Conservation (phyloP, 2,329 filamentous ascomycete species). For the Aspergillus fumigatus region DNA sequence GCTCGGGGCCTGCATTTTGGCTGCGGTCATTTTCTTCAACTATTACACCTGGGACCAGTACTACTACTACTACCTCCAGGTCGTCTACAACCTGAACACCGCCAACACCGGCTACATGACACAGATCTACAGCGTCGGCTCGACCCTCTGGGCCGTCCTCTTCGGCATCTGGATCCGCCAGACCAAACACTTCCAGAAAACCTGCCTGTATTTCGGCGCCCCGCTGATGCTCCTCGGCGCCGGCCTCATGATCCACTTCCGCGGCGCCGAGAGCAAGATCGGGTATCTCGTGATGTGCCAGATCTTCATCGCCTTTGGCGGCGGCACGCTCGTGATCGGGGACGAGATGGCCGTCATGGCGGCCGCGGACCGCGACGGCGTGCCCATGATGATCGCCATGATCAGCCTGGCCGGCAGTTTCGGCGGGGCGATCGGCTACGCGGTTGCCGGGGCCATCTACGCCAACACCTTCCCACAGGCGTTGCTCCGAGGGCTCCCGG, state of each 20-base stretch:
- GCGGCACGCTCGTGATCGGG: slow-evolving; percentile 51
- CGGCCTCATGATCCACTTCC: slow-evolving; percentile 55
- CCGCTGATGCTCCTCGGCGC: slow-evolving; percentile 50
- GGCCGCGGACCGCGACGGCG: slow-evolving; percentile 50
- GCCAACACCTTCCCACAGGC: slow-evolving; percentile 50
- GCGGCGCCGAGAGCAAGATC: slow-evolving; percentile 45
- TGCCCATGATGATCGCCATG: slow-evolving; percentile 44
- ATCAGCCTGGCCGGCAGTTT: slow-evolving; percentile 32
- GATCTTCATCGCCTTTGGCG: slow-evolving; percentile 52
- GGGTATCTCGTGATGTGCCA: slow-evolving; percentile 53
- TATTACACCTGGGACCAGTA: slow-evolving; percentile 54
- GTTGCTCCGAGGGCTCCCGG: slow-evolving; percentile 45
- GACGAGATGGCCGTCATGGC: slow-evolving; percentile 57
- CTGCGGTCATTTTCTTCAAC: slow-evolving; percentile 46
- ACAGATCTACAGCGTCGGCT: slow-evolving; percentile 52
- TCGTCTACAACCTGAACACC: slow-evolving; percentile 46
- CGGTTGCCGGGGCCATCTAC: slow-evolving; percentile 48
- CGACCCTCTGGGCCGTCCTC: slow-evolving; percentile 47
- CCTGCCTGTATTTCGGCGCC: slow-evolving; percentile 48
- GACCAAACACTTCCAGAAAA: slow-evolving; percentile 50
- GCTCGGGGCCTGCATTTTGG: slow-evolving; percentile 48
- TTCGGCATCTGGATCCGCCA: slow-evolving; percentile 49
- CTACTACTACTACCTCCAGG: slow-evolving; percentile 52
- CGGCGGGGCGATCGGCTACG: slow-evolving; percentile 32
- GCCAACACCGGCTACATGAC: slow-evolving; percentile 44